Evolutionary conservation across 306 rosid genomes (phyloP).

Genomic region (Parietaria judaica): DNA sequence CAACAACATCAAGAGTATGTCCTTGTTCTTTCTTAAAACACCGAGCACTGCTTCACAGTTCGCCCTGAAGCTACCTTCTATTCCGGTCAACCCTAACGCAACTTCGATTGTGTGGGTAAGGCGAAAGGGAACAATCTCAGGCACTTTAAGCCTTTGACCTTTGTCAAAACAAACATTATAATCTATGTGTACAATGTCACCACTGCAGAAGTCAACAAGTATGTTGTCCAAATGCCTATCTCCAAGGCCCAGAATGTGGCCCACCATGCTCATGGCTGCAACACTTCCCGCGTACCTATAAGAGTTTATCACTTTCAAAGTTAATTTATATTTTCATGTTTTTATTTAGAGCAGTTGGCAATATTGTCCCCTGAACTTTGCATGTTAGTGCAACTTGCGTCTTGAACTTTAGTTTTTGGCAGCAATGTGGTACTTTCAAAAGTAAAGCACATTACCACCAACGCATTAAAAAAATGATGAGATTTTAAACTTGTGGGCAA

Average conservation of each 20-base stretch:
- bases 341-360: no score
- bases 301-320: slow-evolving; percentile 16
- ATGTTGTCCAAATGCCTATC: slow-evolving; percentile 92
- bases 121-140: slow-evolving; percentile 98
- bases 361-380: no score
- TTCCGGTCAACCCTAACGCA: slow-evolving; percentile 85
- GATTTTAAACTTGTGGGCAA: no score
- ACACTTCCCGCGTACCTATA: slow-evolving; percentile 89
- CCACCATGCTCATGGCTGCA: slow-evolving; percentile 97
- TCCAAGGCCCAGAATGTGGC: slow-evolving; percentile 89
- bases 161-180: slow-evolving; percentile 95
- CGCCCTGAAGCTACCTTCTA: slow-evolving; percentile 91
- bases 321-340: not conserved
- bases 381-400: no score
- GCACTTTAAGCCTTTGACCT: slow-evolving; percentile 82
- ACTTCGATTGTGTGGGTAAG: slow-evolving; percentile 90
- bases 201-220: slow-evolving; percentile 82
- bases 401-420: no score
- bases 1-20: slow-evolving; percentile 75
- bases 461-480: no score
- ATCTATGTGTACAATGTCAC: slow-evolving; percentile 87
- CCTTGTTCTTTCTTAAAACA: slow-evolving; percentile 79
- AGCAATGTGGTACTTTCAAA: no score
- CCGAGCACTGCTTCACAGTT: slow-evolving; percentile 80
- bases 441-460: no score